Base-by-base conservation (phyloP, 805 yeast genomes). In the Candida germanica region DNA sequence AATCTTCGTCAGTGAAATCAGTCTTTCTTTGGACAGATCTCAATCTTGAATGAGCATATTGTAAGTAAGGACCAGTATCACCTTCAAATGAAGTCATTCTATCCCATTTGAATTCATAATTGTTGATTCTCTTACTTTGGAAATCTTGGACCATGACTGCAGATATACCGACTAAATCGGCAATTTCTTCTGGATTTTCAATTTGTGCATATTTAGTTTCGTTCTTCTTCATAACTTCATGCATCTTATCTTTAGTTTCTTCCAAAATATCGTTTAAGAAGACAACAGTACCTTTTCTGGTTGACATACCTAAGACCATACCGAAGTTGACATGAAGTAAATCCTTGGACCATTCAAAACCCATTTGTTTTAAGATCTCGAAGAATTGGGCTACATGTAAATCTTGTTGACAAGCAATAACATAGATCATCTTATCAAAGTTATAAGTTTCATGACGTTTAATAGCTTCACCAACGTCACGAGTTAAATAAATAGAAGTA, bases 121-220 rank as follows among this genome's bases (percentile, higher is more conserved):
- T 91, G 72, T 91, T 88, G 64, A 91, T 77, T 65, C 99, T 83
- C 71, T 93, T 93, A 43, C 95, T 80, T 66, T 87, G 94, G 98
- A 93, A 89, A 65, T 93, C 99, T 74, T 93, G 99, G 55, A 93
- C 86, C 96, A 93, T 89, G 43, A 93, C 95, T 5, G 98, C 98
- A 20, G 96, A 83, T 40, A 93, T 84, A 59, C 98, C 99, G 42
- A 93, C 81, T 53, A 87, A 73, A 63, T 93, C 98, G 40, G 98
- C 98, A 54, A 93, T 84, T 59, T 79, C 79, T 42, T 91, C 97
- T 23, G 98, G 98, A 58, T 89, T 78, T 57, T 83, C 93, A 49
- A 91, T 87, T 67, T 87, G 96, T 8, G 91, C 82, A 58, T 88
- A 93, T 66, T 93, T 93, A 48, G 73, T 81, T 60, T 82, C 87